A percentile compares a stretch with the other conserved stretches of the same genome.
Evolutionary conservation across 805 yeast genomes (phyloP).

Genomic region (Candida sithepensis): DNA sequence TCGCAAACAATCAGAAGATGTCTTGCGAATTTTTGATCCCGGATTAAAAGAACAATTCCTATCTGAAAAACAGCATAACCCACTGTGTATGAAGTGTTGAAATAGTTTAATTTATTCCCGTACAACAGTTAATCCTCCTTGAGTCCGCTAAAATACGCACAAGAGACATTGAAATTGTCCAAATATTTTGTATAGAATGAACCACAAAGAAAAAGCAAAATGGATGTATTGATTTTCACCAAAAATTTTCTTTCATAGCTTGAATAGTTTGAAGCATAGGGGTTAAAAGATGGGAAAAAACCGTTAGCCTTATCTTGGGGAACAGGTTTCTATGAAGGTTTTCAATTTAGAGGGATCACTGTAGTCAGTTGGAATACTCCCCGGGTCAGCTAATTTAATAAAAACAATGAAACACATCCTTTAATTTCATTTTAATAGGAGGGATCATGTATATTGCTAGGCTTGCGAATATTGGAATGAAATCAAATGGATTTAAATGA

Average conservation of each 20-base stretch:
- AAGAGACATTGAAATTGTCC: conserved; percentile 51
- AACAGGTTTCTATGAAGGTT: conserved; percentile 12
- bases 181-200: conserved; percentile 52
- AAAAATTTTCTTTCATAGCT: conserved; percentile 4
- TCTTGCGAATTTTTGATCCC: conserved; percentile 49
- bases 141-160: conserved; percentile 70
- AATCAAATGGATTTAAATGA: too few relatives aligned
- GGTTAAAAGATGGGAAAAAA: conserved; percentile 11
- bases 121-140: conserved; percentile 37
- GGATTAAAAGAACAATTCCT: conserved; percentile 48
- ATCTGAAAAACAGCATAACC: conserved; percentile 62
- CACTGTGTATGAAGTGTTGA: conserved; percentile 26
- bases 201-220: conserved; percentile 27
- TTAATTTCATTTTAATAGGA: too few relatives aligned
- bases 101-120: conserved; percentile 22
- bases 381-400: conserved; percentile 9
- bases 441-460: too few relatives aligned
- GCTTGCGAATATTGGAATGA: too few relatives aligned
- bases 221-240: conserved; percentile 3
- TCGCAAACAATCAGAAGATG: conserved; percentile 51
- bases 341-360: conserved; percentile 6
- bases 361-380: conserved; percentile 11
- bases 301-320: conserved; percentile 4
- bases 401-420: background rate
- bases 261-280: conserved; percentile 18